Evolutionary conservation across 2,329 filamentous ascomycete species (phyloP).

Genomic region (Aspergillus persii): DNA sequence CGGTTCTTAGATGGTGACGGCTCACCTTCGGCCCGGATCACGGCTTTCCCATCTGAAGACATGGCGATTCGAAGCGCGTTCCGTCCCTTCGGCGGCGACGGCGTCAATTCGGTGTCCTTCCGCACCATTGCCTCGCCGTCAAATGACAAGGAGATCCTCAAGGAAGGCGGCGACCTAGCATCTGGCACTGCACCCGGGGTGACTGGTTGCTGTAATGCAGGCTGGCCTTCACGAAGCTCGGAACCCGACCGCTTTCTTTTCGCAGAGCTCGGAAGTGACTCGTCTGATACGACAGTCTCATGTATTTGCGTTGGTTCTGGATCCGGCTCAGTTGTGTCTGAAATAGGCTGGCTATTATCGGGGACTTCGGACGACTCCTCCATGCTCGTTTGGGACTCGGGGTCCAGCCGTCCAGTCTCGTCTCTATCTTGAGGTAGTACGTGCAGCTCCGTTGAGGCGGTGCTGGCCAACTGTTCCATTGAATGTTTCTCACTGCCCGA

Average conservation of each 20-base stretch:
- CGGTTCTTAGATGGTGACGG: conserved; percentile 63
- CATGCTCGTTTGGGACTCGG: conserved; percentile 33
- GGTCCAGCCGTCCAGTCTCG: conserved; percentile 22
- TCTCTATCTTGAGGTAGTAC: conserved; percentile 27
- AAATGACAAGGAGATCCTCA: conserved; percentile 42
- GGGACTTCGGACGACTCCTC: conserved; percentile 22
- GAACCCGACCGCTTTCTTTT: conserved; percentile 37
- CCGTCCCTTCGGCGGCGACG: conserved; percentile 40
- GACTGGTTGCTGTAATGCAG: conserved; percentile 10
- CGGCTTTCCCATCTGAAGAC: conserved; percentile 87
- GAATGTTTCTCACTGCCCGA: conserved; percentile 18
- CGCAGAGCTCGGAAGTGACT: conserved; percentile 18
- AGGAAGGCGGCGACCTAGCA: conserved; percentile 35
- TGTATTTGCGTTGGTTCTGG: conserved; percentile 12
- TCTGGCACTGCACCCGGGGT: conserved; percentile 20
- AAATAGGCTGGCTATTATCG: conserved; percentile 23
- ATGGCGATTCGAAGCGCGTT: conserved; percentile 71
- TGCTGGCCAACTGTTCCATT: conserved; percentile 21
- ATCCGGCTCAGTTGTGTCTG: conserved; percentile 20
- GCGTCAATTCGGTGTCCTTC: conserved; percentile 39
- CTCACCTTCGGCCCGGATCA: conserved; percentile 69
- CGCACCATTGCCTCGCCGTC: conserved; percentile 41
- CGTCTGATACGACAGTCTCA: conserved; percentile 16
- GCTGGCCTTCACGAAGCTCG: conserved; percentile 22
- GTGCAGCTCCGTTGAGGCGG: conserved; percentile 17